Conservation (phyloP, 2,329 filamentous ascomycete genomes). For the Colletotrichum acutatum region DNA sequence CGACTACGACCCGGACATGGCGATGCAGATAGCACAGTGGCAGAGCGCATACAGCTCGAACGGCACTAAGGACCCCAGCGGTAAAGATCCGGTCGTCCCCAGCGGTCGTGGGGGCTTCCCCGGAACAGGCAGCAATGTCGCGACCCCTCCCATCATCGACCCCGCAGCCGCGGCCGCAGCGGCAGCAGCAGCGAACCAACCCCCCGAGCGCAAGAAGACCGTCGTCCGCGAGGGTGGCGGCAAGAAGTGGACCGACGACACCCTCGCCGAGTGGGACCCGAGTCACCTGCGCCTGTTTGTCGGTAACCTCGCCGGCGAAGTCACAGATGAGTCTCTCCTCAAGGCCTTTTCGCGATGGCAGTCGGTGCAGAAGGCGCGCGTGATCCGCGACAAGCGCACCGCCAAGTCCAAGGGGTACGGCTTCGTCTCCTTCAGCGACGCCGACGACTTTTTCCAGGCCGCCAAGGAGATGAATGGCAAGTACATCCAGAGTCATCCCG, state of each 20-base stretch:
- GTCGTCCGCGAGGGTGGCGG: slow-evolving; percentile 90
- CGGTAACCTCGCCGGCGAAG: slow-evolving; percentile 95
- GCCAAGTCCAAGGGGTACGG: slow-evolving; percentile 97
- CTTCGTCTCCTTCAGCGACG: slow-evolving; percentile 94
- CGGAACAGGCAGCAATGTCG: slow-evolving; percentile 45
- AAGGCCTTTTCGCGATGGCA: slow-evolving; percentile 93
- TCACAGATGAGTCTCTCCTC: slow-evolving; percentile 92
- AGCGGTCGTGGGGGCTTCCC: slow-evolving; percentile 42
- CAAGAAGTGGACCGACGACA: slow-evolving; percentile 89
- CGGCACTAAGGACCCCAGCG: slow-evolving; percentile 56
- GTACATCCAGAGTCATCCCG: slow-evolving; percentile 97
- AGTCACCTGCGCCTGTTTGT: slow-evolving; percentile 95
- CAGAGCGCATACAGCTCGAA: slow-evolving; percentile 84
- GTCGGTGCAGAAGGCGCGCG: slow-evolving; percentile 90
- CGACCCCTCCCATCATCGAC: slow-evolving; percentile 45
- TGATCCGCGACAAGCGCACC: slow-evolving; percentile 94
- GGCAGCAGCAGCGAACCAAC: slow-evolving; percentile 57
- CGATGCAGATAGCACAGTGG: slow-evolving; percentile 94
- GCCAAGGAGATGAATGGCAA: slow-evolving; percentile 99
- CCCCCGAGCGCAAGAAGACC: slow-evolving; percentile 79
- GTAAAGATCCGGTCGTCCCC: slow-evolving; percentile 36
- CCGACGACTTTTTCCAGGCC: slow-evolving; percentile 95
- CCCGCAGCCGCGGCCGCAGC: slow-evolving; percentile 47
- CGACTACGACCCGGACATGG: slow-evolving; percentile 80
- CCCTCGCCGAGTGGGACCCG: slow-evolving; percentile 95